These are phyloP conservation scores for Homolaphlyctis polyrhiza DNA, from an alignment of 371 early-diverging fungal species.

Conservation along the genomic window DNA sequence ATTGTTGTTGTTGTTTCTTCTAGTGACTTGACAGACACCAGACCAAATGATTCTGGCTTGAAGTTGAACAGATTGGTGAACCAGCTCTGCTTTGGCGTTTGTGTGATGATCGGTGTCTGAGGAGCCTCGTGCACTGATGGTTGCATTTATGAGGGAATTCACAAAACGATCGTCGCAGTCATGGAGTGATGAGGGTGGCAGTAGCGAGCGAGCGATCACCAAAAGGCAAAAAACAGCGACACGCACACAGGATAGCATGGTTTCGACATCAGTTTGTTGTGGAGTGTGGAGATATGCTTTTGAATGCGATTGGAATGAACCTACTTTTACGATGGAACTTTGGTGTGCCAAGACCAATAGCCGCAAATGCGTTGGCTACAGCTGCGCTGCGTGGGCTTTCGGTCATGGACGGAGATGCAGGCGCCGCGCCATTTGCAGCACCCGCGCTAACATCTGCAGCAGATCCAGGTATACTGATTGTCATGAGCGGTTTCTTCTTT, in stretches of 20 bases:
- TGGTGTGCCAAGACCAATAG: conserved; percentile 23
- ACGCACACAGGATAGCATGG: too few relatives aligned
- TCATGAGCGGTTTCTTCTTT: conserved; percentile 17
- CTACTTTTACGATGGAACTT: conserved; percentile 31
- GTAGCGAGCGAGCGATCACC: not conserved
- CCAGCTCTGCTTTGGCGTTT: conserved; percentile 33
- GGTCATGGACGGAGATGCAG: conserved; percentile 8
- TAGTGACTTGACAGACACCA: conserved; percentile 5
- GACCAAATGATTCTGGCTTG: conserved; percentile 23
- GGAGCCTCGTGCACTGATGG: conserved; percentile 9
- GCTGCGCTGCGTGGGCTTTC: conserved; percentile 6
- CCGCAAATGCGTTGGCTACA: conserved; percentile 2
- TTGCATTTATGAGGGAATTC: not conserved
- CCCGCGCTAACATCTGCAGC: not conserved
- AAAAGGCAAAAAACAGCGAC: not conserved
- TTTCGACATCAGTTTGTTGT: too few relatives aligned
- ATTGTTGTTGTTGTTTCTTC: not conserved
- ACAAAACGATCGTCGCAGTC: not conserved
- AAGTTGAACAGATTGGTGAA: conserved; percentile 35
- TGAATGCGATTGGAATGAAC: not conserved
- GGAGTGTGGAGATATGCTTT: not conserved
- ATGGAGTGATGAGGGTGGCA: not conserved
- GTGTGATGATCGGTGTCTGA: conserved; percentile 21
- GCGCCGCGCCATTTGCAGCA: conserved; percentile 6
- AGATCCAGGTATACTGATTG: conserved; percentile 14